These are phyloP conservation scores for Microstegium vimineum DNA, from an alignment of 176 grass and related monocot species.

Conservation along the genomic window DNA sequence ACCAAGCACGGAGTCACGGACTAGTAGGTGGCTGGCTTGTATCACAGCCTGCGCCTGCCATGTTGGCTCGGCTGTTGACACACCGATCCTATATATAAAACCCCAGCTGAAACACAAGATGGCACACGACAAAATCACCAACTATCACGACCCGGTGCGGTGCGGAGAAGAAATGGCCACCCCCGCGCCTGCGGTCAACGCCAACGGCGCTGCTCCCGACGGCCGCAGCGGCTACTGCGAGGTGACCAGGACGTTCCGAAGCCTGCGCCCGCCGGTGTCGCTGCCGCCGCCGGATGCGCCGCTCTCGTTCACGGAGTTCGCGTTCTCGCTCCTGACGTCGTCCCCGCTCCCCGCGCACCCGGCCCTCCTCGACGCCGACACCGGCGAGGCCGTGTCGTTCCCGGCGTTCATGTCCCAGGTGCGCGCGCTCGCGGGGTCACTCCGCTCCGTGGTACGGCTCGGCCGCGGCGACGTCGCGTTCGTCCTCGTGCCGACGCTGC, in stretches of 20 bases:
- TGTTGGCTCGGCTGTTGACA: too few species aligned
- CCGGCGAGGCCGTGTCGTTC: slow-evolving; percentile 40
- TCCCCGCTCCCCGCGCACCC: slow-evolving; percentile 38
- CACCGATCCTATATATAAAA: background rate
- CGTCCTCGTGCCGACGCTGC: slow-evolving; percentile 39
- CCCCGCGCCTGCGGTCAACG: background rate
- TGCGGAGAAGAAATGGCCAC: background rate
- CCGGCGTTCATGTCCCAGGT: slow-evolving; percentile 29
- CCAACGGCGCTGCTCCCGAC: background rate
- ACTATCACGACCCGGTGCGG: background rate
- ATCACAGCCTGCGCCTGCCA: too few species aligned
- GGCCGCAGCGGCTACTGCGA: slow-evolving; percentile 56
- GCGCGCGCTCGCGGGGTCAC: background rate
- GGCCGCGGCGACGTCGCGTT: slow-evolving; percentile 51
- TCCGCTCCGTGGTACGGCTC: background rate
- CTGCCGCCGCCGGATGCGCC: slow-evolving; percentile 31
- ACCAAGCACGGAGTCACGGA: too few species aligned
- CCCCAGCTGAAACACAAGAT: background rate
- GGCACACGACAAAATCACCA: background rate
- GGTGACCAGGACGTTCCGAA: slow-evolving; percentile 44
- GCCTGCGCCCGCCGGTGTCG: slow-evolving; percentile 38
- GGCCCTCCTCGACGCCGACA: slow-evolving; percentile 46
- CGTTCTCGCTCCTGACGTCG: slow-evolving; percentile 45
- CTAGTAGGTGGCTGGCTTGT: too few species aligned
- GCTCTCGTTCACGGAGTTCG: slow-evolving; percentile 51